These are phyloP conservation scores for Solanum virginianum DNA, from an alignment of 257 asterid genomes.

Conservation along the genomic window DNA sequence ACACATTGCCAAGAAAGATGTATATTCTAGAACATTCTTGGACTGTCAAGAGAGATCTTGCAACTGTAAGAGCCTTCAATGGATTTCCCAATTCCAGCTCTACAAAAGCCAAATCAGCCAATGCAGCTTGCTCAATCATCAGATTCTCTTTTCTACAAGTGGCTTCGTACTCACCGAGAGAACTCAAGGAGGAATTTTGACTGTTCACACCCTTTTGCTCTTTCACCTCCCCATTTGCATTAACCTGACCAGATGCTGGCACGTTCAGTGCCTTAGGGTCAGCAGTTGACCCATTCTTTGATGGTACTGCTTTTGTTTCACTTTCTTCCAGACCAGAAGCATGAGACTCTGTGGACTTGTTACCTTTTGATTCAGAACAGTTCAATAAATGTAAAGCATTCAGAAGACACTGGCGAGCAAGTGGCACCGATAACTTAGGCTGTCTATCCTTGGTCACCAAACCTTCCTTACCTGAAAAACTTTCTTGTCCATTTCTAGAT, in stretches of 20 bases:
- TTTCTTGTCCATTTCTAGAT: constrained; percentile 16
- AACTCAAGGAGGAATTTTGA: constrained; percentile 35
- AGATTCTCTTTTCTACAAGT: constrained; percentile 46
- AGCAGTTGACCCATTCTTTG: constrained; percentile 18
- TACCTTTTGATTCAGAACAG: constrained; percentile 24
- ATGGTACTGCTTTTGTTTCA: constrained; percentile 19
- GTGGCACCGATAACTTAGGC: constrained; percentile 38
- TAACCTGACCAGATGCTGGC: constrained; percentile 24
- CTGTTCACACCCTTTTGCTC: constrained; percentile 51
- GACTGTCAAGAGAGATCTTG: constrained; percentile 47
- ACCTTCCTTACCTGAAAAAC: constrained; percentile 16
- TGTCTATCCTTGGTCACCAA: constrained; percentile 23
- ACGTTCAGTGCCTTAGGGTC: constrained; percentile 25
- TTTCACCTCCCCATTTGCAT: constrained; percentile 56
- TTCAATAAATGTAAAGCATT: constrained; percentile 61
- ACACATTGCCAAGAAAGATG: constrained; percentile 48
- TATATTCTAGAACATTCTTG: constrained; percentile 43
- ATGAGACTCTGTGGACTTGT: constrained; percentile 13
- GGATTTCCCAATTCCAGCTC: constrained; percentile 70
- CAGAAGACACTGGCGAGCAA: constrained; percentile 63
- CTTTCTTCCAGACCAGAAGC: constrained; percentile 22
- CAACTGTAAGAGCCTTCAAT: constrained; percentile 40
- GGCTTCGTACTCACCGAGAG: constrained; percentile 38
- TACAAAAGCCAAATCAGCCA: constrained; percentile 67
- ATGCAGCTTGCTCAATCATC: constrained; percentile 51